A percentile compares a stretch with the other conserved stretches of the same genome.
These are phyloP conservation scores for Kazachstania psychrophila DNA, from an alignment of 805 yeast species.

Conservation along the genomic window DNA sequence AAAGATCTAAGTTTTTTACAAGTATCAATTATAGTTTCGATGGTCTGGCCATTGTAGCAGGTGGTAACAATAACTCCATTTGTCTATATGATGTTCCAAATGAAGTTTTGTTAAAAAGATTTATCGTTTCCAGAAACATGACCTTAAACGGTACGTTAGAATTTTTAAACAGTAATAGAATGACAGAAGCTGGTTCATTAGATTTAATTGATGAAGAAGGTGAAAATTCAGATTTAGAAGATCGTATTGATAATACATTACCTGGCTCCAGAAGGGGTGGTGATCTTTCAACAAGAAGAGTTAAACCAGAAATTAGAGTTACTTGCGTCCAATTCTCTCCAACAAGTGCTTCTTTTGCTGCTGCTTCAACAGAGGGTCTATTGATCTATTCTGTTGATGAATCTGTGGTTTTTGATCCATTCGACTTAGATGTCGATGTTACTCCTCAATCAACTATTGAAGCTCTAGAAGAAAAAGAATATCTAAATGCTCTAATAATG, in stretches of 20 bases:
- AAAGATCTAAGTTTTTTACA: conserved; percentile 76
- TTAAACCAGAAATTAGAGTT: conserved; percentile 77
- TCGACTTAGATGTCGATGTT: conserved; percentile 84
- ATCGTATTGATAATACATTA: conserved; percentile 59
- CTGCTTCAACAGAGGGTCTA: conserved; percentile 91
- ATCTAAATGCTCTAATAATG: conserved; percentile 77
- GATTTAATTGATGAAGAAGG: conserved; percentile 79
- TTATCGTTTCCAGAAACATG: conserved; percentile 84
- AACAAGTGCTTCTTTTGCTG: conserved; percentile 81
- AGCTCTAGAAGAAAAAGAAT: conserved; percentile 46
- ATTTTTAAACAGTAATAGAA: conserved; percentile 63
- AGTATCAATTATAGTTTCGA: conserved; percentile 80
- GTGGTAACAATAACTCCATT: conserved; percentile 84
- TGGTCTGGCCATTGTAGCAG: conserved; percentile 81
- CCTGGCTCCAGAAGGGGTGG: conserved; percentile 83
- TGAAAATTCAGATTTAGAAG: conserved; percentile 78
- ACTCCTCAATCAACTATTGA: conserved; percentile 71
- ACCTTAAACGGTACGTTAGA: conserved; percentile 79
- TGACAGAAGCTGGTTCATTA: conserved; percentile 83
- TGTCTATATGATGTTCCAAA: conserved; percentile 86
- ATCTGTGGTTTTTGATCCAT: conserved; percentile 76
- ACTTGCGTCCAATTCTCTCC: conserved; percentile 78
- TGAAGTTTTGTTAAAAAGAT: conserved; percentile 75
- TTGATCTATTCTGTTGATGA: conserved; percentile 74
- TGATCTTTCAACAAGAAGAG: conserved; percentile 66